phyloP scores from a whole-genome alignment of 2,329 filamentous ascomycete genomes.

The Trichophyton mentagrophytes region DNA sequence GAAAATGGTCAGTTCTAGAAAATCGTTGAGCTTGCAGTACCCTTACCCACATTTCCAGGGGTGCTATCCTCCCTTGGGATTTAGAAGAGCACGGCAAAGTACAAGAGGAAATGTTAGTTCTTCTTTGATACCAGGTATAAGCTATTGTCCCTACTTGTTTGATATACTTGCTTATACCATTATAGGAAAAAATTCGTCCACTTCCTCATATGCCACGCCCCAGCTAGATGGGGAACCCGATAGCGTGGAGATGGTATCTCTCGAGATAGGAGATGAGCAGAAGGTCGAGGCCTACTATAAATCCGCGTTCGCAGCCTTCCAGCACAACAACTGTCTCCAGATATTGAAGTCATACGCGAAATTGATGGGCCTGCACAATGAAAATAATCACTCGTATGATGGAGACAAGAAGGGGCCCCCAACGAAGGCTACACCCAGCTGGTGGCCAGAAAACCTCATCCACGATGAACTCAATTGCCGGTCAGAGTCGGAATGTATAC shows the following conservation, averaged over 20 bases:
- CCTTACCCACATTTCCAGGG: not conserved
- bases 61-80: not conserved
- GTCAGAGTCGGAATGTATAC: constrained; percentile 31
- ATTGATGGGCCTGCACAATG: constrained; percentile 35
- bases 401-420: constrained; percentile 32
- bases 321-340: constrained; percentile 33
- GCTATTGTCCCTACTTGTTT: not conserved
- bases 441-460: constrained; percentile 19
- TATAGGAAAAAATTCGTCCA: not conserved
- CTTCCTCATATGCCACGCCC: not conserved
- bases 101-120: not conserved
- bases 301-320: constrained; percentile 30
- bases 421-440: constrained; percentile 29
- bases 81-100: not conserved
- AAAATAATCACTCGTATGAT: constrained; percentile 38
- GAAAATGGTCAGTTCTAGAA: not conserved
- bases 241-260: constrained; percentile 7
- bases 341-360: constrained; percentile 36
- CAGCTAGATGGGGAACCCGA: not conserved
- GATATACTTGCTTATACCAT: not conserved
- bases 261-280: constrained; percentile 28
- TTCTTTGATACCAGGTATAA: not conserved
- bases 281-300: constrained; percentile 34
- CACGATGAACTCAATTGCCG: constrained; percentile 40
- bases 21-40: not conserved